Evolutionary conservation across 305 asterid genomes (phyloP), one percentile per base, ranked within the genome.

Genomic region (Fraxinus sp.): DNA sequence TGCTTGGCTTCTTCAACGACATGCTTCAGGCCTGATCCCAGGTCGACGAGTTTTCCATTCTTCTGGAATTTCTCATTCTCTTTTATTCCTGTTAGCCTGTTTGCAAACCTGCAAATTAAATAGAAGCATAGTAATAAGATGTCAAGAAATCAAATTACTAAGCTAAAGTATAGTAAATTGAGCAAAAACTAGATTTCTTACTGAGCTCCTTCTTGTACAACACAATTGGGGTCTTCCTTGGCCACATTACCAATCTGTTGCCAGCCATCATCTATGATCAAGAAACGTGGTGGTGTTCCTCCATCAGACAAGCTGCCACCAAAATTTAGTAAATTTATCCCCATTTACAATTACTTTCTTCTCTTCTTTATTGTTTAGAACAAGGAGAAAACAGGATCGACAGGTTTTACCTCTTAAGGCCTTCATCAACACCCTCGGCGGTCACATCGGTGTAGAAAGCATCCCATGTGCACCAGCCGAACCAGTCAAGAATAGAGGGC

Each of bases 391-490:
- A 49, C 13, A 14, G 62, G 73, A 64, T 9, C 1, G 9, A 68
- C 3, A 13, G n/a, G 82, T n/a, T 79, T 75, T 73, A 90, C 99
- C 98, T 96, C 85, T 84, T 92, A 20, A 96, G 93, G 64, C 98
- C 99, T 90, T 95, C 90, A 83, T 95, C 98, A 11, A 95, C 98
- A 9, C 98, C 98, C 86, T 96, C 99, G 20, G 98, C 97, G 3
- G 99, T 96, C 84, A 95, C 99, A 81, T 95, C 98, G 33, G 99
- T 96, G 92, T 93, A 93, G 82, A 96, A 96, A 84, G 99, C 99
- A 92, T 95, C 99, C 99, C 99, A 95, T 36, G 99, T 95, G 87
- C 98, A 96, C 99, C 98, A 96, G 75, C 99, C 99, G 78, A 96
- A 93, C 98, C 99, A 96, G 90, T 96, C 97, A 32, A 96, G 88